phyloP scores from a whole-genome alignment of 805 yeast species.

The Kluyveromyces nonfermentans region DNA sequence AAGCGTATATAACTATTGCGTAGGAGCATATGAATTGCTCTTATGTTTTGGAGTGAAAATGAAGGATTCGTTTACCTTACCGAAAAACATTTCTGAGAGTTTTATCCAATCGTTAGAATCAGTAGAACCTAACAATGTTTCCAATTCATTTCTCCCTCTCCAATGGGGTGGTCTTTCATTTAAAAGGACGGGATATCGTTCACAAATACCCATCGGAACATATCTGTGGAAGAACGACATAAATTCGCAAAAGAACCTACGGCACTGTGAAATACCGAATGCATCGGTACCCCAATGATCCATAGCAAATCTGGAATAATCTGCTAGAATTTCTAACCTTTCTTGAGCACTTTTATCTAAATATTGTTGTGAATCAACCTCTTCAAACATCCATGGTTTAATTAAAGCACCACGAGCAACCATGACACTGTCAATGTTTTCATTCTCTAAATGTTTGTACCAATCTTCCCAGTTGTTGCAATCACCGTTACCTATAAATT shows the following conservation, averaged over 20 bases:
- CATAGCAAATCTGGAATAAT: constrained; percentile 70
- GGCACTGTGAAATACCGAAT: constrained; percentile 78
- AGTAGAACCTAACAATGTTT: constrained; percentile 74
- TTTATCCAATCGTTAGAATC: constrained; percentile 95
- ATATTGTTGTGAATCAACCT: constrained; percentile 79
- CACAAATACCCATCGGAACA: constrained; percentile 88
- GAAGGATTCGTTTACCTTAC: constrained; percentile 69
- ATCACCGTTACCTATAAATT: constrained; percentile 93
- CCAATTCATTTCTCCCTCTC: constrained; percentile 88
- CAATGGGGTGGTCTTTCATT: constrained; percentile 93
- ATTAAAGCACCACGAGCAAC: constrained; percentile 96
- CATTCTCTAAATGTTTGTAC: constrained; percentile 55
- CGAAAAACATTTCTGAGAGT: constrained; percentile 88
- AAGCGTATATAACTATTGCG: not conserved
- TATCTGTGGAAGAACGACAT: constrained; percentile 90
- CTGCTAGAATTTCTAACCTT: constrained; percentile 64
- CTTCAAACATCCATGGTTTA: constrained; percentile 98
- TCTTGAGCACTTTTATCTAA: constrained; percentile 87
- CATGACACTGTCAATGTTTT: constrained; percentile 87
- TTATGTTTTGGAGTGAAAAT: constrained; percentile 89
- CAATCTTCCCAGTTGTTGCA: constrained; percentile 81
- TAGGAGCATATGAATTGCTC: constrained; percentile 59
- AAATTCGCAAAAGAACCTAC: constrained; percentile 91
- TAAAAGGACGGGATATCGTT: constrained; percentile 74
- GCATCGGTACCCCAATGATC: constrained; percentile 98